Base-by-base conservation (phyloP, 2,329 filamentous ascomycete species). In the Teratosphaeriaceae sp. region DNA sequence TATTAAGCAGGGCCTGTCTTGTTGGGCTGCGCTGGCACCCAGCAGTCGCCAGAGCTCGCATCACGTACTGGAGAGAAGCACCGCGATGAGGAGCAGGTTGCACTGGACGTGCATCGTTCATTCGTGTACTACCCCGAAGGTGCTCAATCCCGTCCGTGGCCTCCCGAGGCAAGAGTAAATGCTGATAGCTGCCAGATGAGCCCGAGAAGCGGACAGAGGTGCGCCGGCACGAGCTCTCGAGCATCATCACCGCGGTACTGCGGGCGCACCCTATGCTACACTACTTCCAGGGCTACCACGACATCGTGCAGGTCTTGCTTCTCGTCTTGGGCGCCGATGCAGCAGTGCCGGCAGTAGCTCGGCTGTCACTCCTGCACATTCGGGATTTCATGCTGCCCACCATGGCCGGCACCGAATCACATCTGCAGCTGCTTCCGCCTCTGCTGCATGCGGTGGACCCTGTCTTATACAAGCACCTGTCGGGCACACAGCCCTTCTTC, bases 211-310 rank as follows among this genome's bases (percentile, higher is more conserved):
- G 90, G 53, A 74, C 94, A 44, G 72, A 79, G 36, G 64, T 65
- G 33, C 83, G 85, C 59, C 96, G 92, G 61, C 62, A 73, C 42
- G 81, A 92, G 58, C 76, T 98, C 2, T 90, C 82, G 6, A 70
- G 79, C 49, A 74, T 98, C 39, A 97, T 98, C 57, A 78, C 79
- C 40, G 76, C 84, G 51, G 80, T 94, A 12, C 76, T 98, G 35
- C 83, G 94, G 41, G 78, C 78, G 24, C 76, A 94, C 57, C 88
- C 89, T 13, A 82, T 83, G 62, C 78, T 98, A 26, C 88, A 82
- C 70, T 98, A 98, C 68, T 98, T 98, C 65, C 92, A 98, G 69
- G 92, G 92, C 62, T 98, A 94, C 64, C 92, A 98, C 66, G 92
- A 98, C 68, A 97, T 98, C 58, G 92, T 87, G 55, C 94, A 98